phyloP scores from a whole-genome alignment of 345 rosid genomes.

The Linum usitatissimum region DNA sequence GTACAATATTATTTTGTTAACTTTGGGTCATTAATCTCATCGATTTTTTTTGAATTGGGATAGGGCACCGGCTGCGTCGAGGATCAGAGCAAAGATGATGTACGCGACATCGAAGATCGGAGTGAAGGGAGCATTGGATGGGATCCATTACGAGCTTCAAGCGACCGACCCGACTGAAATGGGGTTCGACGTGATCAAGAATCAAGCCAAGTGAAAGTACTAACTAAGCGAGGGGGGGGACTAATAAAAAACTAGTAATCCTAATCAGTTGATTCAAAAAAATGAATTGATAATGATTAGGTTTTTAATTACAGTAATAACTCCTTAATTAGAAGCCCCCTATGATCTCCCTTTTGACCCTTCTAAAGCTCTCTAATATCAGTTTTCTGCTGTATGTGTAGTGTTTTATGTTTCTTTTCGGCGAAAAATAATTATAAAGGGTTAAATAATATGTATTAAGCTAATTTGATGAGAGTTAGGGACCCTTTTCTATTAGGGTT shows the following conservation, averaged over 20 bases:
- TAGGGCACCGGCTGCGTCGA: conserved; percentile 84
- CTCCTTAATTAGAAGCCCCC: neutral
- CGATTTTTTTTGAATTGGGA: neutral
- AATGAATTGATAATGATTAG: neutral
- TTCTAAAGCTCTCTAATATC: no score
- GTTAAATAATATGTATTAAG: neutral
- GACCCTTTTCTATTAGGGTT: no score
- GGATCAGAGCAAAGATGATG: conserved; percentile 74
- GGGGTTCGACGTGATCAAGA: conserved; percentile 82
- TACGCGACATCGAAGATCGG: conserved; percentile 89
- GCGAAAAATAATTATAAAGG: no score
- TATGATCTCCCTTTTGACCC: no score
- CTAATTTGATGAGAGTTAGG: neutral
- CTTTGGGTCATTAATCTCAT: neutral
- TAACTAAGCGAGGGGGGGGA: no score
- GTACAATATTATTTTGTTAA: no score
- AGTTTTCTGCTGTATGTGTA: no score
- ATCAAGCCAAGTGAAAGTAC: conserved; percentile 47
- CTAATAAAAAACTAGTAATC: neutral
- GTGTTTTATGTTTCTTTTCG: no score
- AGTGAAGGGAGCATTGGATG: conserved; percentile 75
- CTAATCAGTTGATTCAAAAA: neutral
- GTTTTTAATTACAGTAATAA: no score
- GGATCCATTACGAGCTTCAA: conserved; percentile 84
- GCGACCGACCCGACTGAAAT: conserved; percentile 94